Base-by-base conservation (phyloP, 352 stramenopile genomes). In the Globisporangium barbulae region DNA sequence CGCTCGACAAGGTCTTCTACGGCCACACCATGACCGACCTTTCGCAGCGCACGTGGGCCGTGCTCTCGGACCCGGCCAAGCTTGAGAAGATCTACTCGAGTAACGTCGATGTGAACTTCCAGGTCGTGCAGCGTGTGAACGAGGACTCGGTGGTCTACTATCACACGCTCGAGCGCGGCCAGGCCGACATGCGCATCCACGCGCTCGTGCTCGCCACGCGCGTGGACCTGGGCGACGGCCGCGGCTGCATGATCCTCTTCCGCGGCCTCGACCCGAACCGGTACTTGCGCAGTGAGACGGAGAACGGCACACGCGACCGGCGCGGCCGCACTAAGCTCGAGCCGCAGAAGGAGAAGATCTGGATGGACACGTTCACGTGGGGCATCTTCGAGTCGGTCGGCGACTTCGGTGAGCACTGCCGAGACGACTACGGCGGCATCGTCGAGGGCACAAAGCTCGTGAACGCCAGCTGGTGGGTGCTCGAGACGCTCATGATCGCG, bases 291-390 rank as follows among this genome's bases (percentile, higher is more conserved):
- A 71, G 75, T 9, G 76, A 86, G 35, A 76, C 70, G 48, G 75
- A 88, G 59, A 72, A 57, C 52, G 73, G 64, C 63, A 64, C 72
- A 48, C 78, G 75, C 28, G 82, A 88, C 37, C 78, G 79, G 5
- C 79, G 82, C 15, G 82, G 82, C n/a, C 78, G 82, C 41, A 74
- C 72, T 44, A 79, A 79, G 61, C 68, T 79, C 48, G 72, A 79
- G 63, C 72, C 72, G 33, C 72, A 79, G 61, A 76, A 76, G 45
- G 72, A 79, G 47, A 71, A 89, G 54, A 78, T 84, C 22, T 89
- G 82, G 82, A 79, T 91, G 31, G 75, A 88, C 68, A 79, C 77
- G 56, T 91, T 91, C 48, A 78, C 87, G 7, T 91, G 82, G 82
- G 76, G 73, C 37, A 71, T 80, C n/a, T 89, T 89, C 52, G 70